phyloP scores from a whole-genome alignment of 192 early-diverging fungal genomes.

The Globomyces pollinis-pini region DNA sequence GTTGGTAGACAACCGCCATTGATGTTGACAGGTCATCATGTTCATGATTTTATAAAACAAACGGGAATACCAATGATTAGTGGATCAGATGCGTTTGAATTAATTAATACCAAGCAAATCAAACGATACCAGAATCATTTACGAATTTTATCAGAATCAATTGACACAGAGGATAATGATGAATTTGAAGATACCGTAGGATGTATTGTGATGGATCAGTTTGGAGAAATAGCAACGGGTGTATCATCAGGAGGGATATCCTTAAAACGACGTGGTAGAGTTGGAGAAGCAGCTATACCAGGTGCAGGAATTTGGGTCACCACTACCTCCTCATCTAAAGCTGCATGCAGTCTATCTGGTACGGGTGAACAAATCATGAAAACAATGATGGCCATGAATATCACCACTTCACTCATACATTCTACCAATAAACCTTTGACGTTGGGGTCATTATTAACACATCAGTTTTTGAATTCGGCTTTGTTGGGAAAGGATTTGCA shows the following conservation, averaged over 20 bases:
- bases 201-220: slow-evolving; percentile 62
- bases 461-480: not conserved
- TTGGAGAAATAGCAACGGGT: slow-evolving; percentile 58
- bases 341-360: slow-evolving; percentile 59
- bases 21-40: slow-evolving; percentile 40
- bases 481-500: not conserved
- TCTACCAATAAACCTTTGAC: not conserved
- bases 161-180: not conserved
- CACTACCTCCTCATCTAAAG: slow-evolving; percentile 5
- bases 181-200: slow-evolving; percentile 73
- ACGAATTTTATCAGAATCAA: slow-evolving; percentile 14
- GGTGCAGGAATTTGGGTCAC: slow-evolving; percentile 79
- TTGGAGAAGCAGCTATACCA: slow-evolving; percentile 83
- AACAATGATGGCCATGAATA: slow-evolving; percentile 48
- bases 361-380: slow-evolving; percentile 83
- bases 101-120: not conserved
- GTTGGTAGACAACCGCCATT: slow-evolving; percentile 49
- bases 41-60: not conserved
- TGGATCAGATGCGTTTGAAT: not conserved
- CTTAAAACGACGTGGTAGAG: slow-evolving; percentile 52
- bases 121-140: not conserved
- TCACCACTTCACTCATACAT: not conserved
- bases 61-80: slow-evolving; percentile 4
- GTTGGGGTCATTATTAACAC: not conserved
- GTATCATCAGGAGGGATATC: slow-evolving; percentile 85